Evolutionary conservation across 306 rosid genomes (phyloP).

Genomic region (Vigna reflexopilosa): DNA sequence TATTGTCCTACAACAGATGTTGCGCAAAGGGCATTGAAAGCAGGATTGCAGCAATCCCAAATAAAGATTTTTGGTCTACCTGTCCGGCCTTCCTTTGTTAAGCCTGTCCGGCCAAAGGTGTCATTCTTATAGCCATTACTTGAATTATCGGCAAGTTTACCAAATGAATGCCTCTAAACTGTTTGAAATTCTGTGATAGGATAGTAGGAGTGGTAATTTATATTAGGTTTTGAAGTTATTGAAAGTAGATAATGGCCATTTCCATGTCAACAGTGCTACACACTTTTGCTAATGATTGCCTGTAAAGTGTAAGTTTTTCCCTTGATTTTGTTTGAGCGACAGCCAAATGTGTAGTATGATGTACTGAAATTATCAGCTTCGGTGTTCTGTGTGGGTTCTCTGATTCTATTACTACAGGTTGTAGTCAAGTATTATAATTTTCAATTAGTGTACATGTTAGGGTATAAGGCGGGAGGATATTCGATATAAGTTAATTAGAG

Average conservation of each 20-base stretch:
- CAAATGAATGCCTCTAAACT: not conserved
- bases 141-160: constrained; percentile 17
- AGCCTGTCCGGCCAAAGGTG: constrained; percentile 91
- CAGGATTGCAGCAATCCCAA: constrained; percentile 87
- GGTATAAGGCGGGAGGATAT: too few relatives aligned
- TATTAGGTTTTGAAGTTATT: constrained; percentile 22
- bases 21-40: constrained; percentile 82
- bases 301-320: not conserved
- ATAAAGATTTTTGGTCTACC: constrained; percentile 93
- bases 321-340: not conserved
- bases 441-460: not conserved
- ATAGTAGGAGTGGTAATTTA: not conserved
- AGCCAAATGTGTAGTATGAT: not conserved
- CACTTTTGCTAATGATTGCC: constrained; percentile 8
- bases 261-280: not conserved
- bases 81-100: constrained; percentile 85
- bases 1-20: constrained; percentile 94
- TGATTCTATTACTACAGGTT: not conserved
- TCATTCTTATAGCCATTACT: constrained; percentile 18
- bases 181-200: constrained; percentile 26
- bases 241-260: not conserved
- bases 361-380: not conserved
- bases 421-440: not conserved
- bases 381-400: constrained; percentile 7
- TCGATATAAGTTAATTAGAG: too few relatives aligned